Evolutionary conservation across 2,329 filamentous ascomycete species (phyloP).

Genomic region (Magnaporthales sp.): DNA sequence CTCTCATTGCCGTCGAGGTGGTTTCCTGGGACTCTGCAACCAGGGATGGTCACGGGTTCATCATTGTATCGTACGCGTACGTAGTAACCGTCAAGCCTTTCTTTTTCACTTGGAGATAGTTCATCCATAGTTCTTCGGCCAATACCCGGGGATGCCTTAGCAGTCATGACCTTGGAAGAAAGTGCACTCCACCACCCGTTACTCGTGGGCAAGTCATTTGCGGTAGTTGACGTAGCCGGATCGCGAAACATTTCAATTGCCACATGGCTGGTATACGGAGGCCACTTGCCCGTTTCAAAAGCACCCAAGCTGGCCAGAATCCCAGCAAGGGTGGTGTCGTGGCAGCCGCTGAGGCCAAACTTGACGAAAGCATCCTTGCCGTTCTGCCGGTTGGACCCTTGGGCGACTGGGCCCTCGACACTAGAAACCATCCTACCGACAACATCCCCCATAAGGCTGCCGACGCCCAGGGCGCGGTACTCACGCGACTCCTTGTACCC

Average conservation of each 20-base stretch:
- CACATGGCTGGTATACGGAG: slow-evolving; percentile 86
- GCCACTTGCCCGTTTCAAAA: slow-evolving; percentile 68
- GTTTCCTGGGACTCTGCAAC: slow-evolving; percentile 66
- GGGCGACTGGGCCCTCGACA: slow-evolving; percentile 45
- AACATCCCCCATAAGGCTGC: slow-evolving; percentile 74
- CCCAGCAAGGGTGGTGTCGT: slow-evolving; percentile 86
- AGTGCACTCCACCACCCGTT: not conserved
- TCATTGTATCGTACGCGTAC: slow-evolving; percentile 92
- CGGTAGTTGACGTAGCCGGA: not conserved
- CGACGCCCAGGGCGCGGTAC: slow-evolving; percentile 85
- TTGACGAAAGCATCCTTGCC: slow-evolving; percentile 41
- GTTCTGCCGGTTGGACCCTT: not conserved
- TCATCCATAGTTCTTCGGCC: slow-evolving; percentile 50
- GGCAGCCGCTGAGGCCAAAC: slow-evolving; percentile 76
- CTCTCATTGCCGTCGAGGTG: slow-evolving; percentile 80
- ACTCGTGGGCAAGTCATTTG: not conserved
- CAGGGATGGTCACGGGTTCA: slow-evolving; percentile 68
- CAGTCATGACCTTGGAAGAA: not conserved
- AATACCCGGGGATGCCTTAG: slow-evolving; percentile 33
- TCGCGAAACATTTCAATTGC: slow-evolving; percentile 76
- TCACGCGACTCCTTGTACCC: slow-evolving; percentile 79
- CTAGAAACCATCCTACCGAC: slow-evolving; percentile 65
- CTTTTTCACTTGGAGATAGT: slow-evolving; percentile 48
- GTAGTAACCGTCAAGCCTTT: slow-evolving; percentile 65
- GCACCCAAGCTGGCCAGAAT: slow-evolving; percentile 71